Base-by-base conservation (phyloP, 371 early-diverging fungal genomes). In the Mycotypha africana region DNA sequence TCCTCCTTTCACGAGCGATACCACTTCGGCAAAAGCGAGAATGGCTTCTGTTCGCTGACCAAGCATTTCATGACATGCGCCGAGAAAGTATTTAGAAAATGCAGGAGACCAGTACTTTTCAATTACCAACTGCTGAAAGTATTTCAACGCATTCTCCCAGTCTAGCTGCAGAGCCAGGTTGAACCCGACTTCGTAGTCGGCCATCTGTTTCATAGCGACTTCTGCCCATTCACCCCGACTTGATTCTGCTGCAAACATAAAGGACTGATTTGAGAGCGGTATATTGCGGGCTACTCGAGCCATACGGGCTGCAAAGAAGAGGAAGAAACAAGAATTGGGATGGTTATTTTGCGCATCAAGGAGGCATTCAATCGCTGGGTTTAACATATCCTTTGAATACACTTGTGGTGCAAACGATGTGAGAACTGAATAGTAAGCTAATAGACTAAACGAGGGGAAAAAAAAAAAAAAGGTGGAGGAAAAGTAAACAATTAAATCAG, bases 81-180 rank as follows among this genome's bases (percentile, higher is more conserved):
- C 84, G 15, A 70, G 72, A 47, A 80, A 70, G 46, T 81, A 84
- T 30, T 74, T 62, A 31, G 73, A 74, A 43, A 81, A 79, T 1
- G 76, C 76, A 9, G 66, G 71, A 11, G 80, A 79, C 78, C 84
- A 81, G 38, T 84, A 84, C 35, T 73, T 61, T 37, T 75, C 73
- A 19, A 62, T 55, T 21, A 62, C 61, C 12, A 84, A 56, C 23
- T 67, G 54, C 15, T 74, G 69, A 53, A 80, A 81, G 30, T 62
- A 66, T 1, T 16, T 35, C 1, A 51, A 58, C 1, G 80, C 79
- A n/a, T 52, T 52, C 8, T 56, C 60, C 81, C 81, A 84, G 14
- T 81, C 64, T 32, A 80, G 41, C 26, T 62, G 51, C n/a, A 84
- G 58, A 0, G 73, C 68, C 15, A 69, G 55, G 38, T 81, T 84